phyloP scores from a whole-genome alignment of 176 grass and related monocot genomes.

The Sorghum bicolor region DNA sequence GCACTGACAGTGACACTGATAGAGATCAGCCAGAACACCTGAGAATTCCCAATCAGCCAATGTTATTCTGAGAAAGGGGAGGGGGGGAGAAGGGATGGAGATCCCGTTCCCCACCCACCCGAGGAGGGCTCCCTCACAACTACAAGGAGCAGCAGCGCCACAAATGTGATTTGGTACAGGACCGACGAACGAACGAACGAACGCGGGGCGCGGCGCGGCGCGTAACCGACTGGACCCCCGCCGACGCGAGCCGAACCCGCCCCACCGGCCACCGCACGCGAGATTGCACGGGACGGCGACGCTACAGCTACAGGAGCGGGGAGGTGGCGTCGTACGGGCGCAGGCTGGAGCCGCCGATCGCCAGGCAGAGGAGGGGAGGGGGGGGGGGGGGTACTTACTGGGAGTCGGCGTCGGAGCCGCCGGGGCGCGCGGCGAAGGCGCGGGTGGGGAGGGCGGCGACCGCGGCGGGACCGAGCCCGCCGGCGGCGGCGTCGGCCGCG shows the following conservation, averaged over 20 bases:
- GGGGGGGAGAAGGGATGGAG: no score
- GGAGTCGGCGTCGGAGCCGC: neutral
- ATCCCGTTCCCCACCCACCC: neutral
- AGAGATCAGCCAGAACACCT: no score
- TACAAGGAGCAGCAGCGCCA: neutral
- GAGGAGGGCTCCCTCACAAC: neutral
- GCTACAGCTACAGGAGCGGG: neutral
- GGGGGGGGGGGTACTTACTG: neutral
- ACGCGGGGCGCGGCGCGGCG: neutral
- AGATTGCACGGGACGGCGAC: neutral
- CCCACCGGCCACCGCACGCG: neutral
- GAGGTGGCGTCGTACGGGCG: neutral
- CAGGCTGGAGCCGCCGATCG: neutral
- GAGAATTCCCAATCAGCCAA: no score
- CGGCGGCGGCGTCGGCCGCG: neutral
- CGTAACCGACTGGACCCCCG: neutral
- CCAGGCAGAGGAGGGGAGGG: neutral
- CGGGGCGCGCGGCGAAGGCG: neutral
- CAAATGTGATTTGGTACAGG: neutral
- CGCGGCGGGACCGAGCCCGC: constrained; percentile 11
- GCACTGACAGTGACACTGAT: no score
- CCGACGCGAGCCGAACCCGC: neutral
- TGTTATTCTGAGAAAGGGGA: no score
- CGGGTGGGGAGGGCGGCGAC: constrained; percentile 38
- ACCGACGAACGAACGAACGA: neutral